Evolutionary conservation across 2,329 filamentous ascomycete genomes (phyloP).

Genomic region (Fusarium tupiense): DNA sequence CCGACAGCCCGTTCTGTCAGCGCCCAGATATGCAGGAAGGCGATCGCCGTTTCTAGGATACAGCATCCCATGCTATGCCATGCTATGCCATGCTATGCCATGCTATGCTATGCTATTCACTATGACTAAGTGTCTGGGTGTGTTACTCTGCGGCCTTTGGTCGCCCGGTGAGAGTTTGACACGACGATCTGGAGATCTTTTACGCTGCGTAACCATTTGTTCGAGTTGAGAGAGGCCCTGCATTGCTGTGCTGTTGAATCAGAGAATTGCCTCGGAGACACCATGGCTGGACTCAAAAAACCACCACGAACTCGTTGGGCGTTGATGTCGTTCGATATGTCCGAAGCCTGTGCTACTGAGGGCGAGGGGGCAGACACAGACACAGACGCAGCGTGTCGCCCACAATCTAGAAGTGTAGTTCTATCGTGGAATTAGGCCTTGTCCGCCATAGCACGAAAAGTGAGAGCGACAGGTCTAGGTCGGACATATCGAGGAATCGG

Average conservation of each 20-base stretch:
- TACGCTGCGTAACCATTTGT: slow-evolving; percentile 17
- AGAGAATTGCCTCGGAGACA: slow-evolving; percentile 2
- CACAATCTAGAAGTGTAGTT: slow-evolving; percentile 15
- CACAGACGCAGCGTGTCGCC: slow-evolving; percentile 14
- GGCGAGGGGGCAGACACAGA: slow-evolving; percentile 4
- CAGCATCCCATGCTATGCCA: background rate
- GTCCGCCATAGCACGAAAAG: background rate
- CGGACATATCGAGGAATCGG: slow-evolving; percentile 18
- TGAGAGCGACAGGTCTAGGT: slow-evolving; percentile 17
- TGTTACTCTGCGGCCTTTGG: slow-evolving; percentile 2
- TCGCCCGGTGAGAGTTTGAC: slow-evolving; percentile 4
- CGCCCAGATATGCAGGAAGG: slow-evolving; percentile 10
- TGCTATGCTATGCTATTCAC: background rate
- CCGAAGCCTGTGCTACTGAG: slow-evolving; percentile 11
- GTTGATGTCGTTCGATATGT: slow-evolving; percentile 9
- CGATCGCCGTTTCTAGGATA: background rate
- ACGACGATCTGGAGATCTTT: slow-evolving; percentile 33
- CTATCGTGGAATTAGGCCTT: background rate
- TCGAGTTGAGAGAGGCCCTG: background rate
- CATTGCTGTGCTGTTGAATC: slow-evolving; percentile 2
- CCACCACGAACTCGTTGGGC: slow-evolving; percentile 22
- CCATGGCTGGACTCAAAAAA: slow-evolving; percentile 1
- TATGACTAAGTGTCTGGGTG: background rate
- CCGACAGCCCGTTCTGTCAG: slow-evolving; percentile 5
- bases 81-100: no score